Base-by-base conservation (phyloP, 768 basidiomycete genomes). In the Calocybe gangraenosa region DNA sequence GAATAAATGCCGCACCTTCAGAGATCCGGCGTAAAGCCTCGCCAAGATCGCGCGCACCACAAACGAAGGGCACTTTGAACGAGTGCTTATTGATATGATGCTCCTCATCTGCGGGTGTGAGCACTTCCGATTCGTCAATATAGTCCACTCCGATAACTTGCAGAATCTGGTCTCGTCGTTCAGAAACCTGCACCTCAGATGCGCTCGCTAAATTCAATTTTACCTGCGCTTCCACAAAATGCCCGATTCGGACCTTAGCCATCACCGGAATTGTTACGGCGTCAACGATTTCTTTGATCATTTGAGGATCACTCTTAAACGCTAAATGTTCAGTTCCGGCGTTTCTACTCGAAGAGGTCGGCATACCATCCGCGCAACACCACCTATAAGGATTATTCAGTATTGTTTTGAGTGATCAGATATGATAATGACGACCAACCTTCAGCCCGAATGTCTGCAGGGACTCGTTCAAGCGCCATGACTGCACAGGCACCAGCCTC, bases 191-290 rank as follows among this genome's bases (percentile, higher is more conserved):
- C 30, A 35, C 7, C n/a, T 35, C 6, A 35, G 25, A 35, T 32
- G 5, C 41, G 25, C 15, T 35, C 6, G 25, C 25, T 35, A 22
- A 40, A 40, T 28, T 41, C 28, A 40, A 22, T 43, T 36, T 68
- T 53, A 85, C 89, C 76, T 91, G 93, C 4, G 94, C 93, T 69
- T 99, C 96, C 46, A 95, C 93, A 57, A 95, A 88, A 66, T 99
- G 96, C 0, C 96, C 96, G 63, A 99, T 97, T 52, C 96, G 83
- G 50, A 87, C 90, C 65, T 94, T 90, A 25, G 88, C 89, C 88
- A 97, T 97, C 63, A 97, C 93, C 7, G 93, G 94, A 56, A 97
- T 94, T 18, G 93, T 94, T 39, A 97, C 95, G 17, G 95, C 86
- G 49, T 82, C 87, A 51, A 90, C 86, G 64, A 98, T 98, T 60